These are phyloP conservation scores for Entomortierella chlamydospora DNA, from an alignment of 192 early-diverging fungal species.

Conservation along the genomic window DNA sequence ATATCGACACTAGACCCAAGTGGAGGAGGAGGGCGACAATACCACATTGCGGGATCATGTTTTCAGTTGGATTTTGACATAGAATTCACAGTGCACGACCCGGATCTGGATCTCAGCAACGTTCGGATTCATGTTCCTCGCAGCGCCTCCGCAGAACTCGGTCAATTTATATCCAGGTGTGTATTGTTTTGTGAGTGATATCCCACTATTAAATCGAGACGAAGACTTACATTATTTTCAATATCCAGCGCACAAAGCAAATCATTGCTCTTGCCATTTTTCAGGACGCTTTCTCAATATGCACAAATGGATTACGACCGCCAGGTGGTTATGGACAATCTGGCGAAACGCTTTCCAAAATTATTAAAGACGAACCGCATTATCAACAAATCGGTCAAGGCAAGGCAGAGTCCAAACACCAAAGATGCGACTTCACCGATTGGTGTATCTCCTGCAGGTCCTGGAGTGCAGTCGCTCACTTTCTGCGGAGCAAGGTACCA, in stretches of 20 bases:
- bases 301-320: slow-evolving; percentile 49
- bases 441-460: slow-evolving; percentile 6
- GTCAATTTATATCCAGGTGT: slow-evolving; percentile 15
- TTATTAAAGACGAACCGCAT: slow-evolving; percentile 29
- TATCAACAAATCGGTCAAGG: neutral
- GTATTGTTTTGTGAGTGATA: too few species aligned
- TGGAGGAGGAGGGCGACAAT: slow-evolving; percentile 1
- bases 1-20: slow-evolving; percentile 15
- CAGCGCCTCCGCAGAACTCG: slow-evolving; percentile 15
- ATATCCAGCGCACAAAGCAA: slow-evolving; percentile 9
- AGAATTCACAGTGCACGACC: slow-evolving; percentile 35
- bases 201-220: too few species aligned
- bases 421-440: neutral
- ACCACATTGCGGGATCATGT: slow-evolving; percentile 23
- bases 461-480: slow-evolving; percentile 36
- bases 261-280: slow-evolving; percentile 32
- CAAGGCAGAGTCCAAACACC: neutral
- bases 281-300: slow-evolving; percentile 22
- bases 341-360: slow-evolving; percentile 34
- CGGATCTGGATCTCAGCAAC: slow-evolving; percentile 16
- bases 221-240: too few species aligned
- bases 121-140: slow-evolving; percentile 14
- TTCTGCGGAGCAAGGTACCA: slow-evolving; percentile 24
- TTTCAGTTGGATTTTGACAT: slow-evolving; percentile 29
- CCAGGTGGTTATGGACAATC: slow-evolving; percentile 16